These are phyloP conservation scores for Citrus inodora DNA, from an alignment of 345 rosid species.

Conservation along the genomic window DNA sequence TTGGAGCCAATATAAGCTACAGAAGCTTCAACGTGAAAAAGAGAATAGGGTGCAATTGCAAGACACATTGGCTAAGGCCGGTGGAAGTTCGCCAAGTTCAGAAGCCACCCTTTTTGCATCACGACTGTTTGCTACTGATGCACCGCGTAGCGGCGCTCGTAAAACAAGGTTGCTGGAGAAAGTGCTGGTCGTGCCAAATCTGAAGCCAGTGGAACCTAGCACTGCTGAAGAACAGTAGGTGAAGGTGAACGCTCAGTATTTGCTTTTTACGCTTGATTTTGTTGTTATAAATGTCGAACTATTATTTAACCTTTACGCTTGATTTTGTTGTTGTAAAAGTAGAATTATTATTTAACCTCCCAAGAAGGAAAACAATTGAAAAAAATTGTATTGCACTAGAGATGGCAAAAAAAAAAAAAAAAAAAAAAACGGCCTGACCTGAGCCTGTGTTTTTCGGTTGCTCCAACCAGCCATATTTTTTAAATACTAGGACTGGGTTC, in stretches of 20 bases:
- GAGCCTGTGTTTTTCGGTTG: no score
- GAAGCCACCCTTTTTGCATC: conserved; percentile 87
- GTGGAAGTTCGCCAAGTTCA: conserved; percentile 67
- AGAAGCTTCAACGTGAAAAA: conserved; percentile 62
- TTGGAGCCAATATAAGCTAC: conserved; percentile 65
- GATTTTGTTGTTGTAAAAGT: neutral
- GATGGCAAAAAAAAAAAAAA: no score
- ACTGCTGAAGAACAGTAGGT: conserved; percentile 45
- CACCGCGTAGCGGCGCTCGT: conserved; percentile 43
- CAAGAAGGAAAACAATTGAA: no score
- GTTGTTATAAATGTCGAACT: neutral
- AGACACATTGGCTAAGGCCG: conserved; percentile 62
- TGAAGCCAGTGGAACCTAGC: conserved; percentile 90
- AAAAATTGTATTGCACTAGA: no score
- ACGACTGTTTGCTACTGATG: conserved; percentile 68
- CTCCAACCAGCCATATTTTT: no score
- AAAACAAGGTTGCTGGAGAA: conserved; percentile 60
- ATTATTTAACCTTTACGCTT: neutral
- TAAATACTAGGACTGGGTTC: no score
- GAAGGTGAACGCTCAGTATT: neutral
- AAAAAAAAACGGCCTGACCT: no score
- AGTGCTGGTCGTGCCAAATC: conserved; percentile 61
- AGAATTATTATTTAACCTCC: no score
- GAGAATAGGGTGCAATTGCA: conserved; percentile 56
- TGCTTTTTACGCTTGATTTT: conserved; percentile 2